Conservation (phyloP, 2,329 filamentous ascomycete genomes). For the Beauveria medogensis region DNA sequence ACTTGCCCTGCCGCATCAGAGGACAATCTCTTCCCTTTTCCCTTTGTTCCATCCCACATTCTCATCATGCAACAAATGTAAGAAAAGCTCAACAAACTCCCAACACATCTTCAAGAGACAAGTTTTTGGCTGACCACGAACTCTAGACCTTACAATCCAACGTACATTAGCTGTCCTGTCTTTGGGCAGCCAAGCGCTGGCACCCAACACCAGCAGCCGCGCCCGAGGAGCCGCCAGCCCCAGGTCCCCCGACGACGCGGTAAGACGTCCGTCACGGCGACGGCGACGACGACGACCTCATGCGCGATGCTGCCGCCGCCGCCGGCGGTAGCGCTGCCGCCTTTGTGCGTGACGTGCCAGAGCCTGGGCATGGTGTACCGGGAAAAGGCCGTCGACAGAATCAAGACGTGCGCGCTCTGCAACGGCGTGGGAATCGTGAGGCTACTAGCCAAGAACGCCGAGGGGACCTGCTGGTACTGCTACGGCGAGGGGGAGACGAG, state of each 20-base stretch:
- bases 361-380: neutral
- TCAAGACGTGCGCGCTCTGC: neutral
- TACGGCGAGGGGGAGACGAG: slow-evolving; percentile 1
- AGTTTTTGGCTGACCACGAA: neutral
- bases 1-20: neutral
- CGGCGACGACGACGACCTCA: neutral
- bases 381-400: neutral
- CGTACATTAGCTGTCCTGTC: neutral
- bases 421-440: neutral
- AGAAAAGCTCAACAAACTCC: neutral
- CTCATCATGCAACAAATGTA: neutral
- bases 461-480: neutral
- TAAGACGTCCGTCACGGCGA: neutral
- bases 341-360: neutral
- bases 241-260: neutral
- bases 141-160: neutral
- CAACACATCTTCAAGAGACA: neutral
- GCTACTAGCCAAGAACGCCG: too few species aligned
- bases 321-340: neutral
- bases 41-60: neutral
- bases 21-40: neutral
- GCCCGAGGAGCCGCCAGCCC: neutral
- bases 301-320: neutral
- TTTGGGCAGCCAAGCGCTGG: neutral
- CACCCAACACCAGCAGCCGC: neutral